These are phyloP conservation scores for Thelephora ganbajun DNA, from an alignment of 768 basidiomycete genomes.

Conservation along the genomic window DNA sequence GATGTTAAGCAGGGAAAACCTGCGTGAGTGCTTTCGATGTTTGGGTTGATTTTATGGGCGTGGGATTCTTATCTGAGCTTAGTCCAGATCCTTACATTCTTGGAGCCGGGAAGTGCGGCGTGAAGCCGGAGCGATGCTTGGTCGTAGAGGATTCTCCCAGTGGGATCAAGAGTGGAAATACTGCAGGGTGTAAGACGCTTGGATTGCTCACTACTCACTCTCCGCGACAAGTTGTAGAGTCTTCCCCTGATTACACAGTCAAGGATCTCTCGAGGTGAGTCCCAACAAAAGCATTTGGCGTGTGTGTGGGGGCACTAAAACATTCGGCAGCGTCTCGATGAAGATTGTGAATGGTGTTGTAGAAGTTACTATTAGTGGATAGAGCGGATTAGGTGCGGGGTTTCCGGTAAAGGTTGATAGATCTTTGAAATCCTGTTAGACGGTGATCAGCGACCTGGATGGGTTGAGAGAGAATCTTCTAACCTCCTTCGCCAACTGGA, in stretches of 20 bases:
- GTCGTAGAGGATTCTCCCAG: constrained; percentile 90
- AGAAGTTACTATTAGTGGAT: constrained; percentile 25
- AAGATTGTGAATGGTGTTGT: constrained; percentile 21
- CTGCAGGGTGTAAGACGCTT: constrained; percentile 76
- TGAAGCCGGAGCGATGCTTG: constrained; percentile 55
- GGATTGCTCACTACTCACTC: constrained; percentile 75
- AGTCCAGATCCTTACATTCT: constrained; percentile 86
- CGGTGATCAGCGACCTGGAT: background rate
- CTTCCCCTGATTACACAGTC: constrained; percentile 55
- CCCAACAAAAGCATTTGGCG: background rate
- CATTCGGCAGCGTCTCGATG: constrained; percentile 17
- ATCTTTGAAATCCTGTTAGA: constrained; percentile 41
- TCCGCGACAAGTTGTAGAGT: constrained; percentile 49
- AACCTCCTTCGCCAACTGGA: constrained; percentile 51
- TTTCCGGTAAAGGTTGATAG: constrained; percentile 51
- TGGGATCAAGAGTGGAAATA: constrained; percentile 65
- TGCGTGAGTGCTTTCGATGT: constrained; percentile 22
- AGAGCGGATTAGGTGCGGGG: background rate
- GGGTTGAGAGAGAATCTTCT: background rate
- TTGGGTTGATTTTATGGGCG: background rate
- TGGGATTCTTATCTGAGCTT: constrained; percentile 1
- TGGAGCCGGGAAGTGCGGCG: constrained; percentile 61
- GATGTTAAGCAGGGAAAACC: constrained; percentile 79
- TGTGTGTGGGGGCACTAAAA: background rate
- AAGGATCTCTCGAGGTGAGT: constrained; percentile 54